Conservation (phyloP, 805 yeast genomes). For the Spathaspora gorwiae region DNA sequence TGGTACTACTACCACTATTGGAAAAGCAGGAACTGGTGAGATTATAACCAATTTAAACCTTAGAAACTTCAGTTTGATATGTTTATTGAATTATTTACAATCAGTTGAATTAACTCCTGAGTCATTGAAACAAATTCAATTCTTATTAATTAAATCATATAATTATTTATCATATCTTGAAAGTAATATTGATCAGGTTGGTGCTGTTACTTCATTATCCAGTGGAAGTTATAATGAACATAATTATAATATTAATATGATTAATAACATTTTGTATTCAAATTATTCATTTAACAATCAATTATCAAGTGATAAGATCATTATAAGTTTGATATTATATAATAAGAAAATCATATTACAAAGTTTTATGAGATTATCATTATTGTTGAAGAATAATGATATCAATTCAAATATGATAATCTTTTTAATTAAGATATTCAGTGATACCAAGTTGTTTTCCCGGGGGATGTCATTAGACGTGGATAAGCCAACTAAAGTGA, state of each 20-base stretch:
- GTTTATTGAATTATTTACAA: slow-evolving; percentile 35
- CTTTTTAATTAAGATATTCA: slow-evolving; percentile 32
- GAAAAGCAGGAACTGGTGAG: slow-evolving; percentile 20
- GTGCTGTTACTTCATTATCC: slow-evolving; percentile 29
- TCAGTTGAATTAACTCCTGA: slow-evolving; percentile 38
- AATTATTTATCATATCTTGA: slow-evolving; percentile 38
- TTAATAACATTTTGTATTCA: slow-evolving; percentile 26
- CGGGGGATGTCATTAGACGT: slow-evolving; percentile 9
- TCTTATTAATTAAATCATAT: slow-evolving; percentile 36
- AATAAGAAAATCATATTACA: slow-evolving; percentile 34
- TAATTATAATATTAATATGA: slow-evolving; percentile 23
- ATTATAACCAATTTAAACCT: slow-evolving; percentile 31
- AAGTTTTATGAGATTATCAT: slow-evolving; percentile 30
- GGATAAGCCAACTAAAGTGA: slow-evolving; percentile 17
- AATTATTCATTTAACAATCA: slow-evolving; percentile 16
- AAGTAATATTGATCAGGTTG: slow-evolving; percentile 28
- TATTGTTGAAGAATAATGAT: slow-evolving; percentile 27
- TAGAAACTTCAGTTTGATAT: slow-evolving; percentile 34
- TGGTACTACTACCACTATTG: no score
- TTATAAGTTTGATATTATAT: slow-evolving; percentile 31
- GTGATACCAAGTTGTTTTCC: slow-evolving; percentile 32
- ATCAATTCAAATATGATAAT: slow-evolving; percentile 40
- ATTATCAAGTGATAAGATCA: slow-evolving; percentile 20
- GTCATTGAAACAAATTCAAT: slow-evolving; percentile 36
- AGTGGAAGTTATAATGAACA: slow-evolving; percentile 23